Conservation (phyloP, 192 early-diverging fungal species). For the Glomus cerebriforme region DNA sequence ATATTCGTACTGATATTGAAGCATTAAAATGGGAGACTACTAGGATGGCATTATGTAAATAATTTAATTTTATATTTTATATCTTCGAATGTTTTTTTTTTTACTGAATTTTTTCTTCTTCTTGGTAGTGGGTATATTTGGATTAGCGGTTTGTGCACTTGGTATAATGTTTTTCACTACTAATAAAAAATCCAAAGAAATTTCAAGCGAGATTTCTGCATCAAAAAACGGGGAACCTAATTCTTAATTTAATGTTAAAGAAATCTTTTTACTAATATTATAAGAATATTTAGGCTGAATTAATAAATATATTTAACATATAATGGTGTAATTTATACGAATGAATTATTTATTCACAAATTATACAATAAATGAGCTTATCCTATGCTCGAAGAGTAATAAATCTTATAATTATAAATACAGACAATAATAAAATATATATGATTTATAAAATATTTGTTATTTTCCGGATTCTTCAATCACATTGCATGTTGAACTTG, state of each 20-base stretch:
- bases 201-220: neutral
- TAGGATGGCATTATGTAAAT: conserved; percentile 67
- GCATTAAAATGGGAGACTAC: conserved; percentile 86
- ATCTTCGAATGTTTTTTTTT: neutral
- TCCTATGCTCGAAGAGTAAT: no score
- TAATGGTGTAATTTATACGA: no score
- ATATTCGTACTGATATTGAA: conserved; percentile 87
- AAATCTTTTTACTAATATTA: no score
- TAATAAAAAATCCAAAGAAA: conserved; percentile 9
- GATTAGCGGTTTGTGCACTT: conserved; percentile 1
- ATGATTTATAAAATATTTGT: no score
- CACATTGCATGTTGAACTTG: no score
- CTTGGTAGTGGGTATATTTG: conserved; percentile 18
- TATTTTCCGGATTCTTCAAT: neutral
- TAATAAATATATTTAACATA: no score
- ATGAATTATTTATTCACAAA: no score
- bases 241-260: no score
- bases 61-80: neutral
- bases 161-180: conserved; percentile 19
- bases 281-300: no score
- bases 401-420: no score
- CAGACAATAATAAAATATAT: no score
- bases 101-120: neutral
- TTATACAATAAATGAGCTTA: no score
- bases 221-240: neutral